Percentiles rank a stretch among this genome's conserved stretches.
phyloP scores from a whole-genome alignment of 345 rosid species.

The Moricandia arvensis region DNA sequence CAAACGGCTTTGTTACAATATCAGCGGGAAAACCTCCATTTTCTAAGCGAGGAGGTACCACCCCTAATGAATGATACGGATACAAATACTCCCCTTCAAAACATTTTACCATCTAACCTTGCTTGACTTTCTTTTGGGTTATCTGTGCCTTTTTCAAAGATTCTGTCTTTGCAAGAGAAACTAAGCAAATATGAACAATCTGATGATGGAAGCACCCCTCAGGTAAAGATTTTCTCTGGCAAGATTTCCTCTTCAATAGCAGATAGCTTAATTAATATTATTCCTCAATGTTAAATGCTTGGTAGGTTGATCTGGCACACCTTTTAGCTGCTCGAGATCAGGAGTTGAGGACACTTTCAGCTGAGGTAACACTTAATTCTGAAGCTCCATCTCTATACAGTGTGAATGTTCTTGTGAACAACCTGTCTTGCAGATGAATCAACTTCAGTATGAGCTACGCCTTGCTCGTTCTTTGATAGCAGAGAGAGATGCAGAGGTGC shows the following conservation, averaged over 20 bases:
- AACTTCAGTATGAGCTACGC: slow-evolving; percentile 82
- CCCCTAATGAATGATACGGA: background rate
- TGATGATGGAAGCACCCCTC: slow-evolving; percentile 84
- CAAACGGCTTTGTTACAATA: slow-evolving; percentile 95
- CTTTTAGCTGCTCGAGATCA: slow-evolving; percentile 92
- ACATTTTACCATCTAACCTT: background rate
- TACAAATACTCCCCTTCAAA: background rate
- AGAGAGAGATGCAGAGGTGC: slow-evolving; percentile 84
- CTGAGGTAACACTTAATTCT: slow-evolving; percentile 57
- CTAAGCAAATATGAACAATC: slow-evolving; percentile 88
- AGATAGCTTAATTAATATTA: background rate
- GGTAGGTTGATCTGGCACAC: slow-evolving; percentile 91
- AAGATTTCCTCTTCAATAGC: background rate
- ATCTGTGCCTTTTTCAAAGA: slow-evolving; percentile 42
- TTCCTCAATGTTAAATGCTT: background rate
- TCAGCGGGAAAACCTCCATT: slow-evolving; percentile 96
- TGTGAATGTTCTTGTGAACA: background rate
- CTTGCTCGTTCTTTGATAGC: slow-evolving; percentile 89
- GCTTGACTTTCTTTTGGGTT: slow-evolving; percentile 14
- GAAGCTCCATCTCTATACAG: background rate
- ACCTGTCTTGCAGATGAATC: slow-evolving; percentile 63
- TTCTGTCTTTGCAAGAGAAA: slow-evolving; percentile 86
- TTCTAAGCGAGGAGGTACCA: slow-evolving; percentile 87
- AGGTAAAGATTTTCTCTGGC: slow-evolving; percentile 48
- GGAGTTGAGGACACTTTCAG: slow-evolving; percentile 84